A percentile compares a stretch with the other conserved stretches of the same genome.
Evolutionary conservation across 2,329 filamentous ascomycete genomes (phyloP).

Genomic region (Coniochaeta sp.): DNA sequence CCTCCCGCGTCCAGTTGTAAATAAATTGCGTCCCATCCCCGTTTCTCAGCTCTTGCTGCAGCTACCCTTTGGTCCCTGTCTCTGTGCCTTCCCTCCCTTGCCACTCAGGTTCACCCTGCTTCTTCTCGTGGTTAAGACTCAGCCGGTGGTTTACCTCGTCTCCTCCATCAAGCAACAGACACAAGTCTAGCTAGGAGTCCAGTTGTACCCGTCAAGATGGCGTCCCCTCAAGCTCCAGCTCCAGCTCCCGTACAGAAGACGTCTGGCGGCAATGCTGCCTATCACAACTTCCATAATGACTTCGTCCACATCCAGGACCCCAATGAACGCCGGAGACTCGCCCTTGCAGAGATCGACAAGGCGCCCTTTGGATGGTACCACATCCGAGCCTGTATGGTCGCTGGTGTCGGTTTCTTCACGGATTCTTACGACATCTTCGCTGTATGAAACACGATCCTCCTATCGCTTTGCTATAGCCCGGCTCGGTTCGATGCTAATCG

Average conservation of each 20-base stretch:
- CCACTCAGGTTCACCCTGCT: no score
- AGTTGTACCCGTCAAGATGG: constrained; percentile 10
- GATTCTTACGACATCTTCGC: constrained; percentile 42
- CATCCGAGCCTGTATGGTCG: constrained; percentile 67
- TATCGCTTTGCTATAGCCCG: not conserved
- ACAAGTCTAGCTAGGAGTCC: not conserved
- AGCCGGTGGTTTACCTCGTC: not conserved
- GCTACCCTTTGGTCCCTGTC: not conserved
- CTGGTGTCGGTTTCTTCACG: constrained; percentile 83
- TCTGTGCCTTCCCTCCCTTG: not conserved
- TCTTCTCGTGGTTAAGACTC: not conserved
- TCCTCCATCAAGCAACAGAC: not conserved
- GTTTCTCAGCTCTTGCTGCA: not conserved
- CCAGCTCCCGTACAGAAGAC: constrained; percentile 33
- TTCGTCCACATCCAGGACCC: constrained; percentile 53
- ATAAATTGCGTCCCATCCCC: not conserved
- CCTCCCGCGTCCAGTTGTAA: not conserved
- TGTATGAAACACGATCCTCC: constrained; percentile 29
- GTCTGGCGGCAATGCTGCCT: constrained; percentile 59
- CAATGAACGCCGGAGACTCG: constrained; percentile 71
- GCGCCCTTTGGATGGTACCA: constrained; percentile 82
- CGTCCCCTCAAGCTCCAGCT: constrained; percentile 4
- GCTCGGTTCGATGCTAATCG: not conserved
- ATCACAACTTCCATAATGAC: constrained; percentile 61
- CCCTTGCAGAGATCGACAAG: constrained; percentile 75